Base-by-base conservation (phyloP, 805 yeast genomes). In the Cyberlindnera amylophila region DNA sequence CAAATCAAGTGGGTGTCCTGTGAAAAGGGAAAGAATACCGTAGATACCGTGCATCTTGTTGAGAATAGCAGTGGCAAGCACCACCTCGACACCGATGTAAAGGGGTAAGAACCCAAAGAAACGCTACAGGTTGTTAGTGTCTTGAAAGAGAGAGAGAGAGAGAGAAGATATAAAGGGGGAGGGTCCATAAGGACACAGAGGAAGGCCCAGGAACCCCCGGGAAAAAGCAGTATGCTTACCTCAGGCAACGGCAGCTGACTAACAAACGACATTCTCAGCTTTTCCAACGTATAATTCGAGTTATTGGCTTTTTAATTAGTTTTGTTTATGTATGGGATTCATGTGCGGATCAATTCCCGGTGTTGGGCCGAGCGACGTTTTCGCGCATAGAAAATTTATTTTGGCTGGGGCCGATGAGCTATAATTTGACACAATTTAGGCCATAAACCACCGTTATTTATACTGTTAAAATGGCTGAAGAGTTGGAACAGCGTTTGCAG, bases 31-130 rank as follows among this genome's bases (percentile, higher is more conserved):
- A 17, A 89, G 67, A 28, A 91, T 68, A 23, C 97, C 99, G 62
- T 83, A 91, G 16, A 81, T 70, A 9, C 98, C 96, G 45, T 95
- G 81, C 51, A 90, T 86, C 60, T 90, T 90, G 67, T 91, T 91
- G 49, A 90, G 71, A 29, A 89, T 74, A 13, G 90, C 84, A 29
- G 86, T 70, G 1, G 86, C 82, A 5, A 89, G 70, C 16, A 84
- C 77, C 2, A 87, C 61, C 61, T 91, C 98, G 18, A 89, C 95
- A 12, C 97, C 98, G 18, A 85, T 71, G 57, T 84, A 87, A 19
- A 91, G 72, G 5, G 98, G 96, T 4, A 87, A 64, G 39, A 74
- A 56, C 12, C 82, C 81, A n/a, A 86, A 59, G 60, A 87, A 87
- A 9, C 29, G 44, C 51, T 57, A n/a, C n/a, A n/a, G n/a, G 72